Evolutionary conservation across 2,329 filamentous ascomycete species (phyloP).

Genomic region (Sclerotinia trifoliorum): DNA sequence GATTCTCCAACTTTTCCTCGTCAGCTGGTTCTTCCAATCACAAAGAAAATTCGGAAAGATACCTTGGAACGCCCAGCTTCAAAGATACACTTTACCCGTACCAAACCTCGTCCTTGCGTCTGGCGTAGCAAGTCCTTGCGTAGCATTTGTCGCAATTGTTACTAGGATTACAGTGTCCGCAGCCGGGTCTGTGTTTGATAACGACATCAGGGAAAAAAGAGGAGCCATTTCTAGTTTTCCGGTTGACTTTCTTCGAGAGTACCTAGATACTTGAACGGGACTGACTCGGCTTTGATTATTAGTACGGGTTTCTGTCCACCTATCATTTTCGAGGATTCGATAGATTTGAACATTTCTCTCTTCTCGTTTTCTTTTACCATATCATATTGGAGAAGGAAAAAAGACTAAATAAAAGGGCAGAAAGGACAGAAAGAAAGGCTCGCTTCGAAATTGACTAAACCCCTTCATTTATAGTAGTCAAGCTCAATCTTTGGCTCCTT

Average conservation of each 20-base stretch:
- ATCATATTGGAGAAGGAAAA: neutral
- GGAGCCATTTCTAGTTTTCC: slow-evolving; percentile 4
- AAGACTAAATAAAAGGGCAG: neutral
- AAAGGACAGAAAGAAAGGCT: slow-evolving; percentile 1
- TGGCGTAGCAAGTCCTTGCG: slow-evolving; percentile 18
- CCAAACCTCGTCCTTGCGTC: slow-evolving; percentile 21
- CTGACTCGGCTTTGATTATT: slow-evolving; percentile 7
- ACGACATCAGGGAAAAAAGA: neutral
- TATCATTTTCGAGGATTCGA: neutral
- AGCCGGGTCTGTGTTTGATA: slow-evolving; percentile 5
- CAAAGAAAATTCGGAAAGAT: neutral
- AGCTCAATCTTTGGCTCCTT: neutral
- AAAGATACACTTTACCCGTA: slow-evolving; percentile 11
- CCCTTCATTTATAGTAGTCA: slow-evolving; percentile 7
- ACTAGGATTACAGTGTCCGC: slow-evolving; percentile 4
- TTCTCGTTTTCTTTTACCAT: neutral
- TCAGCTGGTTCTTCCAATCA: slow-evolving; percentile 15
- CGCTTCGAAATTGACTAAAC: slow-evolving; percentile 18
- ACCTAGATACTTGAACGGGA: neutral
- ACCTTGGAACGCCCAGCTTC: slow-evolving; percentile 13
- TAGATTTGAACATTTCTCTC: neutral
- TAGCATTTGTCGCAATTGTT: slow-evolving; percentile 20
- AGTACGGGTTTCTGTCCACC: neutral
- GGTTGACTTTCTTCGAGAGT: neutral
- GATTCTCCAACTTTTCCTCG: neutral